Conservation (phyloP, 2,329 filamentous ascomycete species). For the Ceratocystis destructans region DNA sequence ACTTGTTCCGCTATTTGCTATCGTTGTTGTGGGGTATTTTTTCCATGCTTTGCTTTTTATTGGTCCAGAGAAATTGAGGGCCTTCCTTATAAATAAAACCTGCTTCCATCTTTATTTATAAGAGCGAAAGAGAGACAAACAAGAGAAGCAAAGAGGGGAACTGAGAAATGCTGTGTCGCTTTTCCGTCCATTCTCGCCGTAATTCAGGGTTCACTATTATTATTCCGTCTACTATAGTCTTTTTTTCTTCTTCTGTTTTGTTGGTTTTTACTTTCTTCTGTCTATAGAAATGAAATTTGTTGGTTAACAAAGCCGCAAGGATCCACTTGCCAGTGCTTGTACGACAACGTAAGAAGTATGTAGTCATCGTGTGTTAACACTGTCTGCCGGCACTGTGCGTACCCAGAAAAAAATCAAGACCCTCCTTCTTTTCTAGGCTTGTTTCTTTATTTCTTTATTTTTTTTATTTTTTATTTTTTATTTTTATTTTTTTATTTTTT, state of each 20-base stretch:
- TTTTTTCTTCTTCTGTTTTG: neutral
- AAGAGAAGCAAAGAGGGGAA: too few relatives aligned
- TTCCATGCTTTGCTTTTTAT: neutral
- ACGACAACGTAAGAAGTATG: neutral
- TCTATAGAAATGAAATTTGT: neutral
- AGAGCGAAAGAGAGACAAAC: neutral
- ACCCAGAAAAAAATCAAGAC: neutral
- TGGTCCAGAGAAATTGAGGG: slow-evolving; percentile 8
- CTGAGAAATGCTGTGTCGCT: too few relatives aligned
- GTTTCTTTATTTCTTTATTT: neutral
- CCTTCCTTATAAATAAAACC: neutral
- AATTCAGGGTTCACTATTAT: neutral
- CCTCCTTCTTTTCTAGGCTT: neutral
- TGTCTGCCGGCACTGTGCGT: neutral
- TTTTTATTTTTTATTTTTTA: slow-evolving; percentile 3
- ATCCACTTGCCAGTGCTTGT: neutral
- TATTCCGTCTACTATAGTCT: neutral
- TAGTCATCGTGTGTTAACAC: neutral
- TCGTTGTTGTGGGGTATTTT: neutral
- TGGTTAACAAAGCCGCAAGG: neutral
- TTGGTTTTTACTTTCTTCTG: neutral
- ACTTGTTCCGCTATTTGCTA: neutral
- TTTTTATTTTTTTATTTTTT: neutral
- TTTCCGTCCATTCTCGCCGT: neutral
- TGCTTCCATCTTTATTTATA: neutral